Base-by-base conservation (phyloP, 805 yeast species). In the Monosporozyma aerobia region DNA sequence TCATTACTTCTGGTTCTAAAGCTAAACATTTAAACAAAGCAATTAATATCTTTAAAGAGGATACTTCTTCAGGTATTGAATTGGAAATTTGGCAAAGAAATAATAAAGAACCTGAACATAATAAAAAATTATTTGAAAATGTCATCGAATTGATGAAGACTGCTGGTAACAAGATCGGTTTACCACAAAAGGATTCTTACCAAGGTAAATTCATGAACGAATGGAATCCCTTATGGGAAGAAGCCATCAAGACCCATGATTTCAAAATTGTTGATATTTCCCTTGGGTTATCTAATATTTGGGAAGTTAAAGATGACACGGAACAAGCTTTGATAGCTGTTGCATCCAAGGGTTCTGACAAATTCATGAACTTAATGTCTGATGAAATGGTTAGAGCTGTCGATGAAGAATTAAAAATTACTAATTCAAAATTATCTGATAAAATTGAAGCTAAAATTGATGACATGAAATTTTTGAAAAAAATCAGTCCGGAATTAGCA, bases 351-450 rank as follows among this genome's bases (percentile, higher is more conserved):
- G 79, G 92, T 6, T 82, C 92, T 1, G 80, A 81, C 29, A 85
- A 83, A 45, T 78, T 90, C 74, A 85, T 90, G 87, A 83, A 83
- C 59, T 77, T 78, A 53, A 83, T 92, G 70, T 82, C 90, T 43
- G 89, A 90, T 63, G 95, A 90, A 64, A 87, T 92, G 90, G 84
- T 88, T 63, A 78, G 78, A 51, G 78, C 85, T 50, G 87, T 92
- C 35, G 98, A 92, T 68, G 96, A 90, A 62, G 97, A 90, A 60
- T 71, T 78, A 55, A 83, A 81, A 59, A 80, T 89, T 43, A 72
- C 92, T 33, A 89, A 92, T 69, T 72, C 80, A 4, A 80, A 82
- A 62, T 69, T 92, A 49, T 78, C 89, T 53, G 94, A 88, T 57
- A 78, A 77, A 62, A 77, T 92, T 50, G 96, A 90, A 65, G 81